phyloP scores from a whole-genome alignment of 2,329 filamentous ascomycete species.

The Aspergillus calidoustus region DNA sequence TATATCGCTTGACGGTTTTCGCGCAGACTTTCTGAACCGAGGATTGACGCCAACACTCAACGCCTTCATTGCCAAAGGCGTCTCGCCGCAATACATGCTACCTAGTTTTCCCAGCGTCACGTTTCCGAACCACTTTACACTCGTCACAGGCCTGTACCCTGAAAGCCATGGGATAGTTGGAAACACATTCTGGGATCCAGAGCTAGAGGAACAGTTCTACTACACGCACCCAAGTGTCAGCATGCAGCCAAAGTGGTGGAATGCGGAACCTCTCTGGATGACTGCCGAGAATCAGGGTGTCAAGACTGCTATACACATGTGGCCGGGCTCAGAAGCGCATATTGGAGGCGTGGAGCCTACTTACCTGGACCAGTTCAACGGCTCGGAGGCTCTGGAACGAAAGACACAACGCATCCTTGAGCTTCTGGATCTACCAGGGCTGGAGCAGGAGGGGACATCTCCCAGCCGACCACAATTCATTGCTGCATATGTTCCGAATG shows the following conservation, averaged over 20 bases:
- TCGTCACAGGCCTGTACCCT: constrained; percentile 89
- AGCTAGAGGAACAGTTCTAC: constrained; percentile 76
- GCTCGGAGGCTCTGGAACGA: constrained; percentile 69
- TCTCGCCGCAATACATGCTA: constrained; percentile 89
- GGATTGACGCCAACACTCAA: constrained; percentile 82
- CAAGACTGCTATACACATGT: constrained; percentile 90
- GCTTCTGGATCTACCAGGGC: constrained; percentile 82
- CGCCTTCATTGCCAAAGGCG: constrained; percentile 76
- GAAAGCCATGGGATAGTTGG: constrained; percentile 92
- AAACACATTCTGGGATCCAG: constrained; percentile 92
- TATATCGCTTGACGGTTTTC: constrained; percentile 93
- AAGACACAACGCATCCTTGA: constrained; percentile 82
- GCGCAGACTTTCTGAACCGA: constrained; percentile 87
- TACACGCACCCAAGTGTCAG: constrained; percentile 79
- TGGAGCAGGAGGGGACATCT: constrained; percentile 60
- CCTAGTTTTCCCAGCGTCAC: constrained; percentile 96
- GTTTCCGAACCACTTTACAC: constrained; percentile 94
- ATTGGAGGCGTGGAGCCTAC: constrained; percentile 75
- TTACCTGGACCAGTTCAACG: constrained; percentile 84
- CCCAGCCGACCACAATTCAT: constrained; percentile 83
- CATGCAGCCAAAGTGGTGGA: constrained; percentile 91
- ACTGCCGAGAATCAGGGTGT: constrained; percentile 85
- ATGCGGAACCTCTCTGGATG: constrained; percentile 89
- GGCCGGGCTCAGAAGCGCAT: constrained; percentile 93
- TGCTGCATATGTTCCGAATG: constrained; percentile 90